Base-by-base conservation (phyloP, 2,329 filamentous ascomycete species). In the Zymoseptoria crescenta region DNA sequence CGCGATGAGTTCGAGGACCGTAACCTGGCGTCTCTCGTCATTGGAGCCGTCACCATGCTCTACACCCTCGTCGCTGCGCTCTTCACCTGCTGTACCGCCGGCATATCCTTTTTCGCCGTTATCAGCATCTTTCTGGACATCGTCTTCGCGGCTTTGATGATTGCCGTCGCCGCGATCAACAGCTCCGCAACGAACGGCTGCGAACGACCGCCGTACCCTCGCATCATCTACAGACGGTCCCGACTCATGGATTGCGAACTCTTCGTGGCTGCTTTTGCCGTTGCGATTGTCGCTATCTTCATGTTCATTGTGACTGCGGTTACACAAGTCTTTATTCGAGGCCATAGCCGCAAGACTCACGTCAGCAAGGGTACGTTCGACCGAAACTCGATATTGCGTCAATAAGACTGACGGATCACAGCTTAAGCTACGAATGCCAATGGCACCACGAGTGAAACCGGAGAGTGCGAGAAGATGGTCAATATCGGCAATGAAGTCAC, bases 91-190 rank as follows among this genome's bases (percentile, higher is more conserved):
- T 60, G 45, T 28, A 60, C 60, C 3, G 57, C 60, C 5, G 60
- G 60, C 13, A 29, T 59, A 10, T 49, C 57, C 9, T 48, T 57
- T 28, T 45, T 62, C 6, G 52, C 58, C 3, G 35, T 52, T 13
- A 27, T 50, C 35, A 48, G 54, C 8, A 52, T 59, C 45, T 21
- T 60, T n/a, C 29, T 56, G 48, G 60, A 62, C 52, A 9, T 60
- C 10, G 24, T 59, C 53, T 58, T 55, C 58, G 21, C 59, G 5
- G 58, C 29, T 9, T 48, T 28, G 9, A 58, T 62, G 57, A 60
- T 62, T 48, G 60, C 60, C 16, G 49, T 62, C 0, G 60, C 60
- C 13, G 57, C 57, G 28, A 56, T 62, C 30, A 60, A 60, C 27
- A 16, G 59, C 49, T 53, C 49, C 19, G 58, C 49, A 3, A 35